These are phyloP conservation scores for Xylaria sp. DNA, from an alignment of 2,329 filamentous ascomycete genomes.

Conservation along the genomic window DNA sequence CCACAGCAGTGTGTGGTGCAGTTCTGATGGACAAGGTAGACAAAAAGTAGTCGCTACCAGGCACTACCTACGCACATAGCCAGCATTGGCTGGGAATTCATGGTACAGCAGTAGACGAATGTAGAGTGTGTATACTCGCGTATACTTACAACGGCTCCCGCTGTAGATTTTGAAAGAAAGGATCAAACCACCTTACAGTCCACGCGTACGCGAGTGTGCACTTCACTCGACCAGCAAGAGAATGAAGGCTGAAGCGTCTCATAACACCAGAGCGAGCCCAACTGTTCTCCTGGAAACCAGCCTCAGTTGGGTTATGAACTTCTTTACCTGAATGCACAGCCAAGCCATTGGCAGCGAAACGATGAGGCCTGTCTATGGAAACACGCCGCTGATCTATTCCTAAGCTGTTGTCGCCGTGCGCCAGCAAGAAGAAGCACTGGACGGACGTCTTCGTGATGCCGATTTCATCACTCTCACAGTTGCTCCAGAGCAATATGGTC, in stretches of 20 bases:
- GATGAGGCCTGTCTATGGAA: slow-evolving; percentile 9
- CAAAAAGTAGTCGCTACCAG: neutral
- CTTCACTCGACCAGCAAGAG: too few species aligned
- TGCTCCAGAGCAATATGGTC: slow-evolving; percentile 27
- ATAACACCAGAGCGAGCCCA: neutral
- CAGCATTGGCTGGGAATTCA: too few species aligned
- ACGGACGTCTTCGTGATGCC: slow-evolving; percentile 20
- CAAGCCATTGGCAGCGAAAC: slow-evolving; percentile 16
- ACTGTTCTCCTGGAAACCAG: neutral
- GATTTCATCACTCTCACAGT: slow-evolving; percentile 27
- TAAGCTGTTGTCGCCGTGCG: neutral
- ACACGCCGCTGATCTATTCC: neutral
- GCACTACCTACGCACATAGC: neutral
- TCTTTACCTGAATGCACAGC: slow-evolving; percentile 3
- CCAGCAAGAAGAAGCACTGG: neutral
- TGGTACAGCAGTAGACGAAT: too few species aligned
- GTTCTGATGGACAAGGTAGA: too few species aligned
- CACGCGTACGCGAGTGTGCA: too few species aligned
- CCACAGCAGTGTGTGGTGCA: too few species aligned
- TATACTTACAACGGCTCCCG: slow-evolving; percentile 2
- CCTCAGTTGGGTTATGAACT: slow-evolving; percentile 7
- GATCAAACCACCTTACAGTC: slow-evolving; percentile 2
- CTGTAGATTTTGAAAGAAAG: neutral
- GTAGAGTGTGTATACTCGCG: neutral
- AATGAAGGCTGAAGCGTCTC: neutral